phyloP scores from a whole-genome alignment of 2,329 filamentous ascomycete genomes.

The Ophiostoma sp. region DNA sequence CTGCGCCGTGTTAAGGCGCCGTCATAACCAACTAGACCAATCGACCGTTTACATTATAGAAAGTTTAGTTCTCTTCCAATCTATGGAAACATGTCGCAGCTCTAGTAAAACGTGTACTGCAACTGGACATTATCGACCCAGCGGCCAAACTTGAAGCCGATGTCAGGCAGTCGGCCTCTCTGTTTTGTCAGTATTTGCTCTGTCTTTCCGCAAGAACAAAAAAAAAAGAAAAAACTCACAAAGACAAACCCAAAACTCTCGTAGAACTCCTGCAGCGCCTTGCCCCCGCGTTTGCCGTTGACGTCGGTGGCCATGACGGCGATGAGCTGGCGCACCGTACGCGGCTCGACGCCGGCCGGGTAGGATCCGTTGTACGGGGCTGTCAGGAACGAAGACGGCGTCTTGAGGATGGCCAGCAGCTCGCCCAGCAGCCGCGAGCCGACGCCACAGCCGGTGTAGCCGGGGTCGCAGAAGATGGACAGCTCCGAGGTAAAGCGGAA shows the following conservation, averaged over 20 bases:
- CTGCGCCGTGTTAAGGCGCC: constrained; percentile 17
- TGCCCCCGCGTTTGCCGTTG: neutral
- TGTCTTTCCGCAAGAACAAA: neutral
- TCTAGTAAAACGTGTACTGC: neutral
- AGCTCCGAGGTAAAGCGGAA: constrained; percentile 18
- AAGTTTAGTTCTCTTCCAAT: too few relatives aligned
- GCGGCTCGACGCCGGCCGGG: neutral
- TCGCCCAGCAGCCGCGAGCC: constrained; percentile 17
- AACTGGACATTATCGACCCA: constrained; percentile 8
- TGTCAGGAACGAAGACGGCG: neutral
- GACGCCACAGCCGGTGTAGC: constrained; percentile 15
- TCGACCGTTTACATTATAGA: neutral
- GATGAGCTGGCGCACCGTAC: neutral
- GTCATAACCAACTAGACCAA: constrained; percentile 19
- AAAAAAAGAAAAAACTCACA: neutral
- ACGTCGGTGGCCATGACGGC: neutral
- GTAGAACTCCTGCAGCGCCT: neutral
- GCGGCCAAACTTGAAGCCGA: constrained; percentile 1
- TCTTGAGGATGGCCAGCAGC: constrained; percentile 11
- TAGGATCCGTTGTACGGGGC: neutral
- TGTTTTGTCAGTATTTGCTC: neutral
- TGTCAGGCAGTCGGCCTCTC: neutral
- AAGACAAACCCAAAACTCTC: neutral
- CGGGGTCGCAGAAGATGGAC: constrained; percentile 19
- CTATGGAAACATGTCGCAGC: neutral